Conservation (phyloP, 441 rosid genomes). For the Rhodomyrtus psidioides region DNA sequence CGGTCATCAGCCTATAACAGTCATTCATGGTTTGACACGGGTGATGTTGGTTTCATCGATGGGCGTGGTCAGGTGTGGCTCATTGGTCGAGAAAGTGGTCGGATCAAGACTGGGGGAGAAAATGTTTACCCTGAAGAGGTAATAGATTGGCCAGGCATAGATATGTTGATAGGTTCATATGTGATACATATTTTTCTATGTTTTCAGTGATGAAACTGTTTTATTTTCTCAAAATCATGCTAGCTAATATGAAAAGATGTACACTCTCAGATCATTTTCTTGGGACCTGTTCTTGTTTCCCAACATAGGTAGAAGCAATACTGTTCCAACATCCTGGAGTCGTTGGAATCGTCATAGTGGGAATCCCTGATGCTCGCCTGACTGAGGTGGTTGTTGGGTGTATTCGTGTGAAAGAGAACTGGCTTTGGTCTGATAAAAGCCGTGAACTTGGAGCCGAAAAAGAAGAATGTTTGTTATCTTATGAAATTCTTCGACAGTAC, state of each 20-base stretch:
- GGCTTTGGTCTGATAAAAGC: slow-evolving; percentile 52
- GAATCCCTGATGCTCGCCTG: slow-evolving; percentile 52
- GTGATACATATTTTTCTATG: not conserved
- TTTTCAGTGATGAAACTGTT: not conserved
- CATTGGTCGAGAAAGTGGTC: too few relatives aligned
- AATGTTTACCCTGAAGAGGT: too few relatives aligned
- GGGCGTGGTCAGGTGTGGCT: too few relatives aligned
- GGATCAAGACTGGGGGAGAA: too few relatives aligned
- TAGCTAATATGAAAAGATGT: not conserved
- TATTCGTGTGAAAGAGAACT: slow-evolving; percentile 39
- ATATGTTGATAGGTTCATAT: not conserved
- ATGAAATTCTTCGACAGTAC: slow-evolving; percentile 35
- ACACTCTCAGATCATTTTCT: not conserved
- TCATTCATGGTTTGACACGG: too few relatives aligned
- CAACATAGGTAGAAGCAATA: slow-evolving; percentile 49
- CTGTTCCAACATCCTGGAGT: slow-evolving; percentile 59
- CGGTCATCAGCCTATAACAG: too few relatives aligned
- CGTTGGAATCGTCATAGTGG: slow-evolving; percentile 40
- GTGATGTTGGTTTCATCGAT: too few relatives aligned
- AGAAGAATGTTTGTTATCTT: slow-evolving; percentile 26
- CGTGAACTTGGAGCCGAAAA: not conserved
- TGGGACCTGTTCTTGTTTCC: not conserved
- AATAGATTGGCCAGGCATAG: not conserved
- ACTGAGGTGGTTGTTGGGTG: slow-evolving; percentile 81
- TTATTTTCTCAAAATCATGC: not conserved